Percentiles rank a stretch among this genome's conserved stretches.
phyloP scores from a whole-genome alignment of 345 rosid genomes.

The Firmiana major region DNA sequence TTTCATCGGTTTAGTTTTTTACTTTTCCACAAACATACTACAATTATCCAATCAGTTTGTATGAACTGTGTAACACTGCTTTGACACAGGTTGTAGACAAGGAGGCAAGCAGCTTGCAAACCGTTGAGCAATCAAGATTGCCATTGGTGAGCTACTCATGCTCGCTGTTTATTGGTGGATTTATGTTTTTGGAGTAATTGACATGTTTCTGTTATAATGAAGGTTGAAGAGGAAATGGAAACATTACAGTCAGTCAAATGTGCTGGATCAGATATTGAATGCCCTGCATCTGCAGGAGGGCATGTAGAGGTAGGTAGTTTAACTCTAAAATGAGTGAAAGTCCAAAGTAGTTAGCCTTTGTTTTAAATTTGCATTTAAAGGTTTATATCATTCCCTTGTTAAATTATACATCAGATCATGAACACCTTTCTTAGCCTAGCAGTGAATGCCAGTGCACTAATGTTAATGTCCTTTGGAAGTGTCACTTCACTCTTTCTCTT shows the following conservation, averaged over 20 bases:
- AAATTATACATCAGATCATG: not conserved
- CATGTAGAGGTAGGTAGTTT: slow-evolving; percentile 34
- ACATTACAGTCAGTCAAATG: slow-evolving; percentile 17
- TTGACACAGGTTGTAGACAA: slow-evolving; percentile 51
- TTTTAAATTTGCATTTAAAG: not conserved
- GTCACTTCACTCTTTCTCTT: not conserved
- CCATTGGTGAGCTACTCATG: slow-evolving; percentile 27
- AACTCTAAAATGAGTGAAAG: not conserved
- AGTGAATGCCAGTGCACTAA: not conserved
- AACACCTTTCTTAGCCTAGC: not conserved
- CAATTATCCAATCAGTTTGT: not conserved
- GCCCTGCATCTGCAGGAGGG: slow-evolving; percentile 24
- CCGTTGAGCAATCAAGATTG: slow-evolving; percentile 38
- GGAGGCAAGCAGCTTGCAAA: slow-evolving; percentile 30
- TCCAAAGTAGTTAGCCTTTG: not conserved
- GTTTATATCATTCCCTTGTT: not conserved
- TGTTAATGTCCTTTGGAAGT: slow-evolving; percentile 7
- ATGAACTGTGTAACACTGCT: slow-evolving; percentile 12
- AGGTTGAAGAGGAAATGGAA: slow-evolving; percentile 36
- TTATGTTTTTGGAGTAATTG: slow-evolving; percentile 10
- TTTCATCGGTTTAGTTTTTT: not conserved
- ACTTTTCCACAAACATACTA: not conserved
- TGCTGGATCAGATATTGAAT: slow-evolving; percentile 28
- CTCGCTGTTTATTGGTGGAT: slow-evolving; percentile 17
- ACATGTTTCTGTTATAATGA: slow-evolving; percentile 16